Percentiles rank a stretch among this genome's conserved stretches.
These are phyloP conservation scores for Pyrenochaeta sp. DNA, from an alignment of 2,329 filamentous ascomycete genomes.

Conservation along the genomic window DNA sequence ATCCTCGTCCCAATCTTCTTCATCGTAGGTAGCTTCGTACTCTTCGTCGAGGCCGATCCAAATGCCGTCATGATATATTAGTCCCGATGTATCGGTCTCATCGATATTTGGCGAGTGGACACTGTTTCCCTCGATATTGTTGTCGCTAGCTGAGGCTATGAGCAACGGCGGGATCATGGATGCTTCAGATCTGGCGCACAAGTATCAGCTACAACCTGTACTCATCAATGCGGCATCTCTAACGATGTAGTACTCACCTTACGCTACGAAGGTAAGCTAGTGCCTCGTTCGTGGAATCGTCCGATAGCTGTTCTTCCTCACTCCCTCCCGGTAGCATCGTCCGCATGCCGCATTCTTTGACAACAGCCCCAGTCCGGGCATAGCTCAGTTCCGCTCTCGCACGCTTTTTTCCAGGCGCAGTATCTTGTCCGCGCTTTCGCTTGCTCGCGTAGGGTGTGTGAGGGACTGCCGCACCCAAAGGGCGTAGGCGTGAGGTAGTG, in stretches of 20 bases:
- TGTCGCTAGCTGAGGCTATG: constrained; percentile 55
- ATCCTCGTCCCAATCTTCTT: constrained; percentile 11
- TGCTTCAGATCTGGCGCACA: constrained; percentile 72
- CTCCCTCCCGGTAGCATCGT: constrained; percentile 40
- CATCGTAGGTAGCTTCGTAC: constrained; percentile 17
- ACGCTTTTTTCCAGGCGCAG: constrained; percentile 25
- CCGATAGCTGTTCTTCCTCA: constrained; percentile 36
- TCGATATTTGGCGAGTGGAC: constrained; percentile 55
- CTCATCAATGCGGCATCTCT: background rate
- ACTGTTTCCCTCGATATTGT: constrained; percentile 19
- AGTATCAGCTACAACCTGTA: constrained; percentile 19
- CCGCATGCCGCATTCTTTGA: constrained; percentile 37
- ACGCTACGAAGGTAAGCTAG: constrained; percentile 47
- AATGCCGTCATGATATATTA: constrained; percentile 79
- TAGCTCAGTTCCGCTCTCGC: constrained; percentile 12
- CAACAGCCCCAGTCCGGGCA: constrained; percentile 6
- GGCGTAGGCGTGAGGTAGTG: constrained; percentile 12
- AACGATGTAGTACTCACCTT: constrained; percentile 29
- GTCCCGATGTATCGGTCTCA: constrained; percentile 59
- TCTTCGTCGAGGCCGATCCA: constrained; percentile 67
- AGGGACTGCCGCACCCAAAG: constrained; percentile 3
- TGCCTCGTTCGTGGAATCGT: constrained; percentile 40
- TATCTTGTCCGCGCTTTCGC: constrained; percentile 33
- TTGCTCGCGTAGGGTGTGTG: constrained; percentile 17
- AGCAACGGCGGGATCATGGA: constrained; percentile 75